Evolutionary conservation across 2,329 filamentous ascomycete species (phyloP).

Genomic region (Blastomyces silverae): DNA sequence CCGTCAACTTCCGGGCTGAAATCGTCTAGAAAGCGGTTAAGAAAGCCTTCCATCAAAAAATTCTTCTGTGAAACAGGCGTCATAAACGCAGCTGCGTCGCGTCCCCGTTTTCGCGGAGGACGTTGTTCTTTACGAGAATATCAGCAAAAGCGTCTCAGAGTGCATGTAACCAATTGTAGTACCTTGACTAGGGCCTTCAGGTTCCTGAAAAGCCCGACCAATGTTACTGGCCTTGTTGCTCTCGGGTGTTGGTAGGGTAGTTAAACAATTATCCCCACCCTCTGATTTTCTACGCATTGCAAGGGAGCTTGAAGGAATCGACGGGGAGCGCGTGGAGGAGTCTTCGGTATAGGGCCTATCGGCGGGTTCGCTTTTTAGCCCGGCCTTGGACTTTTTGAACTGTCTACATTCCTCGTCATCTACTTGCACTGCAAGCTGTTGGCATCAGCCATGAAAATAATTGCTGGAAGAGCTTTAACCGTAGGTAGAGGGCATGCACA

Average conservation of each 20-base stretch:
- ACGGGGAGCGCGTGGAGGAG: not conserved
- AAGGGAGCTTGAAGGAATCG: not conserved
- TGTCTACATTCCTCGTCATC: not conserved
- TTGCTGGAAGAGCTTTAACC: not conserved
- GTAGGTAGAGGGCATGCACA: not conserved
- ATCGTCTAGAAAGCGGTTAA: constrained; percentile 37
- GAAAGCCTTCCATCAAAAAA: constrained; percentile 30
- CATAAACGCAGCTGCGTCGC: not conserved
- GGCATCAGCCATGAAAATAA: constrained; percentile 4
- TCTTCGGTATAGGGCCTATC: not conserved
- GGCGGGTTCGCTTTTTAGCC: not conserved
- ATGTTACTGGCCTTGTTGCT: not conserved
- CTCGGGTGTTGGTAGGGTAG: not conserved
- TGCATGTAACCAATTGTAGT: not conserved
- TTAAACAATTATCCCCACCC: too few species aligned
- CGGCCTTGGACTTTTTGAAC: not conserved
- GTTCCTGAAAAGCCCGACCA: not conserved
- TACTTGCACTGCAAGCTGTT: constrained; percentile 7
- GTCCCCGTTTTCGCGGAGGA: not conserved
- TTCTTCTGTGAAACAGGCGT: constrained; percentile 2
- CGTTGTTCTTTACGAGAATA: not conserved
- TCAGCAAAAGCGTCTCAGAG: not conserved
- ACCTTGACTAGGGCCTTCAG: not conserved
- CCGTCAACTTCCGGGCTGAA: constrained; percentile 36
- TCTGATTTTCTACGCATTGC: not conserved